These are phyloP conservation scores for Fusarium sp. DNA, from an alignment of 2,329 filamentous ascomycete genomes.

Conservation along the genomic window DNA sequence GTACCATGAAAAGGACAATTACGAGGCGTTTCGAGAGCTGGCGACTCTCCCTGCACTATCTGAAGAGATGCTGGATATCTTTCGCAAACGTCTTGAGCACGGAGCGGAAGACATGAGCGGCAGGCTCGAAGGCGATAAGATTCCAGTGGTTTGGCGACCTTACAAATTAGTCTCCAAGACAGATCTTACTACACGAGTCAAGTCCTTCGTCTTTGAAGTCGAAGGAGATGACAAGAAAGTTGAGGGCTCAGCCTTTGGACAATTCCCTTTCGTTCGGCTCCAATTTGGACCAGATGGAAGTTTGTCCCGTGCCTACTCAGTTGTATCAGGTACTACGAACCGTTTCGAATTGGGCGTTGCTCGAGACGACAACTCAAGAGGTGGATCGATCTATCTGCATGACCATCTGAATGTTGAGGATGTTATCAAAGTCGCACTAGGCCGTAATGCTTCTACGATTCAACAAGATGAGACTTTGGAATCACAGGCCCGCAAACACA, in stretches of 20 bases:
- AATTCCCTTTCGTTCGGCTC: constrained; percentile 22
- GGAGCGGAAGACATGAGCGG: constrained; percentile 27
- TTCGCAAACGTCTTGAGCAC: constrained; percentile 7
- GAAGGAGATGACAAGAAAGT: background rate
- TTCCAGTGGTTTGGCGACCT: constrained; percentile 15
- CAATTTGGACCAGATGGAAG: constrained; percentile 12
- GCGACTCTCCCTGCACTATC: constrained; percentile 2
- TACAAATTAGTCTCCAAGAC: constrained; percentile 20
- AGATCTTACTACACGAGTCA: constrained; percentile 4
- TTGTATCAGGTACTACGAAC: constrained; percentile 9
- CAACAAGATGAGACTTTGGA: no score
- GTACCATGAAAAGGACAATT: constrained; percentile 22
- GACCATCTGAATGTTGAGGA: constrained; percentile 1
- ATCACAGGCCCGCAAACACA: background rate
- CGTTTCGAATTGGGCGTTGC: constrained; percentile 19
- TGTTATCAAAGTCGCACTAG: constrained; percentile 13
- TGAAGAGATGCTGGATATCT: constrained; percentile 20
- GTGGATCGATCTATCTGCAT: constrained; percentile 22
- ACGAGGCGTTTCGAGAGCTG: constrained; percentile 8
- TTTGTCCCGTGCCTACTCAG: constrained; percentile 24
- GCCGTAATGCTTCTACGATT: background rate
- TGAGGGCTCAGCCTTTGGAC: background rate
- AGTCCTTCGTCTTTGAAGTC: constrained; percentile 16
- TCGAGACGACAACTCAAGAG: constrained; percentile 14
- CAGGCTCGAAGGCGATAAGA: constrained; percentile 13